Evolutionary conservation across 805 yeast genomes (phyloP), one percentile per base, ranked within the genome.

Genomic region (Candida insectorum): DNA sequence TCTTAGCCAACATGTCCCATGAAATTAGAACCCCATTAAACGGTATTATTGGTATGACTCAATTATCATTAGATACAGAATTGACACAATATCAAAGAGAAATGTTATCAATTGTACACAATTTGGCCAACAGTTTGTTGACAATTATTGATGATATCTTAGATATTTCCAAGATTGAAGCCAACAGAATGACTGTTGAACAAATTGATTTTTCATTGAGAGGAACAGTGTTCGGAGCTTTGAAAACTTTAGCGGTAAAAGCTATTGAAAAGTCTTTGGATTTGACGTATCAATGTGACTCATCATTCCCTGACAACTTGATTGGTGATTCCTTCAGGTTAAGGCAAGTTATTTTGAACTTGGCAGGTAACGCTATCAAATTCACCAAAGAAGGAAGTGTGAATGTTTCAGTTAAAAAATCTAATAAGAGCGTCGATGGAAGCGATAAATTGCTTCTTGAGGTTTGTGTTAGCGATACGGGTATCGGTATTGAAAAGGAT

Each of bases 41-140:
- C 58, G 96, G 96, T 65, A 86, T 86, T 30, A 82, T 86, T 48
- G 95, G 95, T 52, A 86, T 86, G 91, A 86, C 95, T 3, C 95
- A 86, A 56, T 65, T 86, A 47, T 84, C 95, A 2, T 69, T 86
- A 36, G 96, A 86, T 44, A 86, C 95, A 0, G 94, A 86, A 50
- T 70, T 86, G 44, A 85, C 94, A 7, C 96, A 86, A 60, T 86
- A 86, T 51, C 96, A 86, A 59, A 74, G 96, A 43, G 95, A 86
- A 60, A 86, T 86, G 95, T 64, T 86, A 46, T 79, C 89, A 11
- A 86, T 87, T 52, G 96, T 86, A 16, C 93, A 85, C 61, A 86
- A 85, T 52, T 67, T 86, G 48, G 95, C 95, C 12, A 86, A 85
- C 55, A 84, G 94, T 1, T 66, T 86, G 46, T 70, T 86, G 49